Conservation (phyloP, 179 eudicot species). For the Silene vulgaris region DNA sequence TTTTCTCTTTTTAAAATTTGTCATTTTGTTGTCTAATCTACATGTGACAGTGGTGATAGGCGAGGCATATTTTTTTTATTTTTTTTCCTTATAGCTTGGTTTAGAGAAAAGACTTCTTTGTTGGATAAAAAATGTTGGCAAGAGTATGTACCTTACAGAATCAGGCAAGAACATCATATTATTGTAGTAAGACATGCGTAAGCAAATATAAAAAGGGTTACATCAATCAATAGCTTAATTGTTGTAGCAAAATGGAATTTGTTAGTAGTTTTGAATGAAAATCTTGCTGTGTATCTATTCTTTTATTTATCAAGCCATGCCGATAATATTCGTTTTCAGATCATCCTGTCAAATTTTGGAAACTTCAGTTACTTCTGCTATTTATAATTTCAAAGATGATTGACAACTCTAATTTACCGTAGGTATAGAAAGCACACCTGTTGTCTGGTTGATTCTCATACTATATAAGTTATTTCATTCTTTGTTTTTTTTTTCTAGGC, state of each 20-base stretch:
- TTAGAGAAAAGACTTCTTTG: neutral
- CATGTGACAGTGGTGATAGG: neutral
- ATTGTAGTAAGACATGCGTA: neutral
- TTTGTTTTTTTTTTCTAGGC: slow-evolving; percentile 34
- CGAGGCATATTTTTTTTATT: neutral
- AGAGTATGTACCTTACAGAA: slow-evolving; percentile 1
- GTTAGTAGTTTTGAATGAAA: slow-evolving; percentile 9
- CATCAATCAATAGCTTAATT: neutral
- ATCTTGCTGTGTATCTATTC: neutral
- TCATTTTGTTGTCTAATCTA: neutral
- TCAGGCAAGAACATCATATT: neutral
- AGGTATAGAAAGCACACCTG: neutral
- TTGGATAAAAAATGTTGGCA: slow-evolving; percentile 2
- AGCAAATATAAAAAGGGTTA: neutral
- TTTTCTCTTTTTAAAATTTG: neutral
- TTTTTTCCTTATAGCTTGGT: slow-evolving; percentile 14
- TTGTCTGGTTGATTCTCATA: neutral
- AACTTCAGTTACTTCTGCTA: neutral
- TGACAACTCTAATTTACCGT: neutral
- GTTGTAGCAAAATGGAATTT: neutral
- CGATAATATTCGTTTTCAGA: neutral
- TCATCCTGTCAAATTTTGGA: neutral
- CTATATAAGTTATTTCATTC: neutral
- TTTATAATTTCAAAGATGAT: neutral
- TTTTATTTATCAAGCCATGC: neutral